Conservation (phyloP, 1,284 basidiomycete genomes). For the Lignosus rhinocerotis region DNA sequence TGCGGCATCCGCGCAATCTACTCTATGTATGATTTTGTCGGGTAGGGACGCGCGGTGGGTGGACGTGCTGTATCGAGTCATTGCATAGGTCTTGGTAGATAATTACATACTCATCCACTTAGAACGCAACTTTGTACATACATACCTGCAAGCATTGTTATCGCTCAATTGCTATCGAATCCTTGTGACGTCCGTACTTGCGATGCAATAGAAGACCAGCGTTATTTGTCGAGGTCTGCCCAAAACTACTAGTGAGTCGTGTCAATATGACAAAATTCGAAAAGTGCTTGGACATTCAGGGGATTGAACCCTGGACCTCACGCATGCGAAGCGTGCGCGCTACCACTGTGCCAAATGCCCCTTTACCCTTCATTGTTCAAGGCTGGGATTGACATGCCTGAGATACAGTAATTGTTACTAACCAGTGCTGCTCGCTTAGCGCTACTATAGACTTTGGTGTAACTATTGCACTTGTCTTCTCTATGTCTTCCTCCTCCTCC, state of each 20-base stretch:
- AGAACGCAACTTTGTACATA: conserved; percentile 11
- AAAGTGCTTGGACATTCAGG: conserved; percentile 29
- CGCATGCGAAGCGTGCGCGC: conserved; percentile 39
- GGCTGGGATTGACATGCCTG: too few relatives aligned
- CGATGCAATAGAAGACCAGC: not conserved
- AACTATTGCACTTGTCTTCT: too few relatives aligned
- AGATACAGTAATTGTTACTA: too few relatives aligned
- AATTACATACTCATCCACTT: not conserved
- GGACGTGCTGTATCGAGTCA: not conserved
- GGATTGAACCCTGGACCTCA: conserved; percentile 37
- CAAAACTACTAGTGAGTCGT: too few relatives aligned
- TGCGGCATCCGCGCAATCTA: conserved; percentile 72
- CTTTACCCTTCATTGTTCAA: too few relatives aligned
- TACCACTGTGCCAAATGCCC: conserved; percentile 32
- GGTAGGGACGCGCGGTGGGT: not conserved
- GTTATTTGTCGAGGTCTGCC: too few relatives aligned
- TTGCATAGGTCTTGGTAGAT: not conserved
- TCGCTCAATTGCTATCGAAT: conserved; percentile 55
- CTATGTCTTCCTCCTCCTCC: too few relatives aligned
- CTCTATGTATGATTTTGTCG: conserved; percentile 13
- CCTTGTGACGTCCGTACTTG: not conserved
- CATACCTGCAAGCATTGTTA: conserved; percentile 12
- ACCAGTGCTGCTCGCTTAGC: too few relatives aligned
- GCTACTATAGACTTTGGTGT: too few relatives aligned
- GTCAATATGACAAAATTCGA: too few relatives aligned